Conservation (phyloP, 345 rosid genomes). For the Eucalyptus erythrocorys region DNA sequence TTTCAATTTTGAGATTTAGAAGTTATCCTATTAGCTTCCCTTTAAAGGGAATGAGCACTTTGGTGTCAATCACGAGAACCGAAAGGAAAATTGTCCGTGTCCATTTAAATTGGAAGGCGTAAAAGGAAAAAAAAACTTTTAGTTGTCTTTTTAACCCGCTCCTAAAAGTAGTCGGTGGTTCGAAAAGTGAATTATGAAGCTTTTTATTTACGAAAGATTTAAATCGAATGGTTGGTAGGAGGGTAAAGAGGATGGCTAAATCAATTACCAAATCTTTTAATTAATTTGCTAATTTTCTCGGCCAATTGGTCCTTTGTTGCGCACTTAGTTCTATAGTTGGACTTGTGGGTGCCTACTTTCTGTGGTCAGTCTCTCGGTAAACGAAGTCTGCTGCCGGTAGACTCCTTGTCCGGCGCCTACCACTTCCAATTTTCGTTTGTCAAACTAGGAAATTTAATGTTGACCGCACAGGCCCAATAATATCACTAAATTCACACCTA, state of each 20-base stretch:
- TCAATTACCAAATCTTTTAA: background rate
- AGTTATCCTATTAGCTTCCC: background rate
- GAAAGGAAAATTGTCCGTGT: background rate
- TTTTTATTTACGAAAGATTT: background rate
- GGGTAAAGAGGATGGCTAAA: background rate
- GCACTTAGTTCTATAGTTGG: background rate
- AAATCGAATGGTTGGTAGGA: background rate
- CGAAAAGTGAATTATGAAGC: background rate
- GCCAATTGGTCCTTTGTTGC: background rate
- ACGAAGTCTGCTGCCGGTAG: background rate
- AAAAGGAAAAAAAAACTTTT: background rate
- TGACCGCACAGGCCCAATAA: background rate
- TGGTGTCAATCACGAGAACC: background rate
- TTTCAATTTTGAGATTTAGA: background rate
- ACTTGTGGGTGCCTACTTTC: background rate
- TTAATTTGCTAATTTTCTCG: background rate
- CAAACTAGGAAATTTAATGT: background rate
- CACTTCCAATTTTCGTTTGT: background rate
- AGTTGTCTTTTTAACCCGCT: background rate
- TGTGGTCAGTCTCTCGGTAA: background rate
- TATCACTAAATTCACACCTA: background rate
- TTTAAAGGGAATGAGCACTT: background rate
- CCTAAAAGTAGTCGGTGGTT: background rate
- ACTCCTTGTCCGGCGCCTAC: background rate
- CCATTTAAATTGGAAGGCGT: background rate